Percentiles rank a stretch among this genome's conserved stretches.
Evolutionary conservation across 306 rosid species (phyloP).

Genomic region (Ormosia semicastrata): DNA sequence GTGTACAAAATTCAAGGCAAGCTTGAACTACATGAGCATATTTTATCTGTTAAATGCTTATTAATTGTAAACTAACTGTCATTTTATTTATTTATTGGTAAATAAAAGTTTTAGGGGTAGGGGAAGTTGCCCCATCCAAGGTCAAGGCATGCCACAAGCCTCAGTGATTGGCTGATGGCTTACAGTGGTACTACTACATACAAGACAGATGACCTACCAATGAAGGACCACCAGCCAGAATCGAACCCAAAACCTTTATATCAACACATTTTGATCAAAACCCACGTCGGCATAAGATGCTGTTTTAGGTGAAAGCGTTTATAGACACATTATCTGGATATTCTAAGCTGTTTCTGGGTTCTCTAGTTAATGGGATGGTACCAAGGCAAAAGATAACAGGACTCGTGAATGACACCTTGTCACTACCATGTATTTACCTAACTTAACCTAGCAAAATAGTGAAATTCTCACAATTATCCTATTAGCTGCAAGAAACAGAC

Average conservation of each 20-base stretch:
- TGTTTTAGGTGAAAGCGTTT: not conserved
- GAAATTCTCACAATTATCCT: not conserved
- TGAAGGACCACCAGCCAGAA: no score
- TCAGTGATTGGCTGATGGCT: no score
- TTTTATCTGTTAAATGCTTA: not conserved
- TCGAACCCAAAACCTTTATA: not conserved
- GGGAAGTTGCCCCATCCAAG: not conserved
- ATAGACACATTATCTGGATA: not conserved
- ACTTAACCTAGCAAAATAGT: not conserved
- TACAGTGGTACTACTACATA: no score
- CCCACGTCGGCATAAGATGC: not conserved
- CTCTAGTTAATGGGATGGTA: not conserved
- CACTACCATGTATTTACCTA: not conserved
- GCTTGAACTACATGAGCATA: constrained; percentile 1
- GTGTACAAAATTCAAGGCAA: not conserved
- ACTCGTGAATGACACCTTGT: not conserved
- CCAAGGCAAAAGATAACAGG: constrained; percentile 2
- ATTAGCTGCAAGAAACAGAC: not conserved
- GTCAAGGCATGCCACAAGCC: no score
- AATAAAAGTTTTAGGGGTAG: not conserved
- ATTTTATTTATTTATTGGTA: not conserved
- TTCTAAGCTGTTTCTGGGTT: not conserved
- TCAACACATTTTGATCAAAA: not conserved
- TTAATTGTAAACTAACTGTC: not conserved
- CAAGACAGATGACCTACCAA: no score